Evolutionary conservation across 176 grass and related monocot genomes (phyloP), one percentile per base, ranked within the genome.

Genomic region (Musa schizocarpa): DNA sequence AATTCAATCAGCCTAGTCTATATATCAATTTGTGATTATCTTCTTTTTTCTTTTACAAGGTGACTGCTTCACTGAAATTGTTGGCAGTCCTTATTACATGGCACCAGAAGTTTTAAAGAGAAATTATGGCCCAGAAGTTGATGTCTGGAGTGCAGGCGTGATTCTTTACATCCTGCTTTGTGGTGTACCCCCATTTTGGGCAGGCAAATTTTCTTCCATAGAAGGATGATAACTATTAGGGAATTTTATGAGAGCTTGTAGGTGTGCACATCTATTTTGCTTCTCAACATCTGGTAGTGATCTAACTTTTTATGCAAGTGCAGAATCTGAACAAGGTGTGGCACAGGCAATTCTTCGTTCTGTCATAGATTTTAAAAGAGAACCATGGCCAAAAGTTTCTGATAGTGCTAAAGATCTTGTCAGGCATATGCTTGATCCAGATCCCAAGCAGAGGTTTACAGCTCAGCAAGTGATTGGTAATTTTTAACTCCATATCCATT

Each of bases 381-480:
- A 69, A 69, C 67, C 67, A 34, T 69, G 67, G 67, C 67, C 67
- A 50, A 69, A 9, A 48, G 29, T 69, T 69, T 69, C 67, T 17
- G 67, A 69, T 48, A 69, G 43, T 69, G 67, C 67, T 69, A 69
- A 69, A 49, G 43, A 69, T 69, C 67, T 69, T 29, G 67, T 69
- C 14, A 29, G 67, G 8, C 27, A 69, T 29, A 69, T 69, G 67
- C 43, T 69, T 29, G 27, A 69, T 7, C 67, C 67, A 48, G 67
- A 69, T 9, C 27, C 67, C 5, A 69, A 69, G 17, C 34, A 48
- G 27, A 50, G 67, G 14, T 19, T 69, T 19, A 69, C 67, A 50
- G 67, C 67, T 16, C 27, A 69, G 67, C 67, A 69, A 49, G 67
- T 69, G 13, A 26, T 69, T 48, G 67, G 67, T 69, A 69, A 48